Evolutionary conservation across 1,284 basidiomycete species (phyloP).

Genomic region (Amylostereum areolatum): DNA sequence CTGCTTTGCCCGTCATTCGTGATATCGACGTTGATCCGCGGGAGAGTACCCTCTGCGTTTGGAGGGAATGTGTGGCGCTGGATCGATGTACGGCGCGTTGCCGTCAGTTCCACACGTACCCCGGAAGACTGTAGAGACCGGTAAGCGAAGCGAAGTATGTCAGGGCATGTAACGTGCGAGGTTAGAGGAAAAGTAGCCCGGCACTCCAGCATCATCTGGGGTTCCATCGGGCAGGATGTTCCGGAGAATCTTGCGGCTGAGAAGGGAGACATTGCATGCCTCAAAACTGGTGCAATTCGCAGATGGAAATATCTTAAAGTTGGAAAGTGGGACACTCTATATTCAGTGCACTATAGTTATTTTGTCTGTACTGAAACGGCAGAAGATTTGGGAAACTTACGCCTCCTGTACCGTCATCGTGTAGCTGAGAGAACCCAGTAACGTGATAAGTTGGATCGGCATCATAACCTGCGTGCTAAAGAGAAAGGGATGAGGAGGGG

Average conservation of each 20-base stretch:
- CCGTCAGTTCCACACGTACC: slow-evolving; percentile 53
- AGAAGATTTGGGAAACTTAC: slow-evolving; percentile 22
- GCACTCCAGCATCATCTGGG: slow-evolving; percentile 53
- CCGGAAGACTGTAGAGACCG: slow-evolving; percentile 37
- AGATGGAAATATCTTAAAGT: slow-evolving; percentile 57
- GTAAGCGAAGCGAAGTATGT: background rate
- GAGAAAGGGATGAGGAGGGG: background rate
- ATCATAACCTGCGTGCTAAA: slow-evolving; percentile 59
- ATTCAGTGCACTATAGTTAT: background rate
- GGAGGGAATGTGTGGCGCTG: slow-evolving; percentile 38
- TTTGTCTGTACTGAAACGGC: background rate
- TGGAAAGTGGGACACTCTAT: slow-evolving; percentile 49
- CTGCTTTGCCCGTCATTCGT: slow-evolving; percentile 53
- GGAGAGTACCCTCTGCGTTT: slow-evolving; percentile 21
- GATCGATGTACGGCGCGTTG: slow-evolving; percentile 47
- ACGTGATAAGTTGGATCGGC: slow-evolving; percentile 36
- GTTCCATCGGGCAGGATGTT: slow-evolving; percentile 42
- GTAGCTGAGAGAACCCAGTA: slow-evolving; percentile 57
- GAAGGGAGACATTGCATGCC: slow-evolving; percentile 42
- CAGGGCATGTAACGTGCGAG: slow-evolving; percentile 27
- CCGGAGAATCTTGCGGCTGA: slow-evolving; percentile 36
- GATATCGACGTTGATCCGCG: slow-evolving; percentile 49
- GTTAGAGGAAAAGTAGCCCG: slow-evolving; percentile 59
- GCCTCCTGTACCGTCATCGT: slow-evolving; percentile 57
- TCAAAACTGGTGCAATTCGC: slow-evolving; percentile 44